Base-by-base conservation (phyloP, 805 yeast genomes). In the Brettanomyces sp. region DNA sequence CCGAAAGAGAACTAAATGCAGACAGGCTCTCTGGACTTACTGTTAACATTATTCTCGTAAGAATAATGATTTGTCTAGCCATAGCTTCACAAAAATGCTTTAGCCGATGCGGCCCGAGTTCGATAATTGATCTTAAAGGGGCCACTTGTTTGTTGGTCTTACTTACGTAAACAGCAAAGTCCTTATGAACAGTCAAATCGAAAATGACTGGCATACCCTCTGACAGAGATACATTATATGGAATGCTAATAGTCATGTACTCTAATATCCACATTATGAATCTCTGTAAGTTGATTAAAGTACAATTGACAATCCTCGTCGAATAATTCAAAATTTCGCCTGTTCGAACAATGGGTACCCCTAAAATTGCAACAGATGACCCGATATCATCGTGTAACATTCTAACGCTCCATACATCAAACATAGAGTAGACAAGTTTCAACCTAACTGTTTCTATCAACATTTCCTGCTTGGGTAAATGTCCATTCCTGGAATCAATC, bases 261-360 rank as follows among this genome's bases (percentile, higher is more conserved):
- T 39, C 21, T 4, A 60, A 45, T 5, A 56, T 23, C 11, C 49
- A 43, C 7, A 43, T 23, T 0, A 56, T 38, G 33, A 63, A 55
- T 18, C 43, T 45, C 5, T 55, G 38, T 1, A 60, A 32, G 5
- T 49, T 52, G 13, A 46, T 50, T 8, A 64, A 25, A 4, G 62
- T 57, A 8, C 49, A 45, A 39, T 54, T 55, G 8, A 64, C 50
- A 3, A 56, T 12, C 7, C 50, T 46, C 3, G 55, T 41, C 1
- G 59, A 46, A 43, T 56, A 61, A 8, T 48, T 30, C 1, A 58
- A 21, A 40, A 49, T 53, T 7, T 49, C 44, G 2, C 50, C 42
- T 1, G 62, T 33, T 3, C 62, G 55, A 9, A 64, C 23, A 1
- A 64, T 49, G 1, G 68, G 68, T 1, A 49, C 43, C 36, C 54